Percentiles rank a stretch among this genome's conserved stretches.
These are phyloP conservation scores for Apiotrichum veenhuisii DNA, from an alignment of 1,284 basidiomycete genomes.

Conservation along the genomic window DNA sequence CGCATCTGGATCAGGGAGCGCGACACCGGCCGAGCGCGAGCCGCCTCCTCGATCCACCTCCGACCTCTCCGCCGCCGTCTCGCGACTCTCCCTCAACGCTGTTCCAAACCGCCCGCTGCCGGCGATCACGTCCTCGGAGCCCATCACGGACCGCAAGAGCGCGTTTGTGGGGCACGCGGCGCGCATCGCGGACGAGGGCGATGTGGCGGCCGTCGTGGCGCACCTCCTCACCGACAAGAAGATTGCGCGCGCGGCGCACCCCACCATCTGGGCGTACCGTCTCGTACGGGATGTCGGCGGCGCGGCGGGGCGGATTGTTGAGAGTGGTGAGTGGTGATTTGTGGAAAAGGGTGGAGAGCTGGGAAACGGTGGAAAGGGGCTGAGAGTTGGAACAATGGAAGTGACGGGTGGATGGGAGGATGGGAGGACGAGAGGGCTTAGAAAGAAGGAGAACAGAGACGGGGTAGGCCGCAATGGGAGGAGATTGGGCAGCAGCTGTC, in stretches of 20 bases:
- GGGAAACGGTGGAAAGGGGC: not conserved
- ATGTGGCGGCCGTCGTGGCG: conserved; percentile 69
- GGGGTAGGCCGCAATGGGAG: too few relatives aligned
- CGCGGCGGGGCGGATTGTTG: conserved; percentile 33
- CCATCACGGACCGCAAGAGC: conserved; percentile 78
- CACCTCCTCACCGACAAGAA: conserved; percentile 64
- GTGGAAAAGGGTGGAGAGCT: not conserved
- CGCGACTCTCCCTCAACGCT: not conserved
- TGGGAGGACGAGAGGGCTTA: too few relatives aligned
- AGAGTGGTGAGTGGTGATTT: conserved; percentile 35
- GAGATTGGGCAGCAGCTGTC: too few relatives aligned
- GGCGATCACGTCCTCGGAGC: conserved; percentile 63
- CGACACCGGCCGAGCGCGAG: not conserved
- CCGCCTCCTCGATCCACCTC: not conserved
- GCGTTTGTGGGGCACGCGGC: conserved; percentile 79
- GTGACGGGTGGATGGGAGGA: too few relatives aligned
- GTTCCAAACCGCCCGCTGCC: conserved; percentile 4
- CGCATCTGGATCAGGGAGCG: not conserved
- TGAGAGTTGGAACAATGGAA: not conserved
- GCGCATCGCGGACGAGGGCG: conserved; percentile 67
- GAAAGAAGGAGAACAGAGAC: too few relatives aligned
- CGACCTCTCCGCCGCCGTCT: not conserved
- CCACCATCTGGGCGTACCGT: conserved; percentile 74
- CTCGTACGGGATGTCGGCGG: conserved; percentile 41
- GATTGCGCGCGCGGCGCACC: conserved; percentile 68